Evolutionary conservation across 441 rosid species (phyloP).

Genomic region (Rhodomyrtus psidioides): DNA sequence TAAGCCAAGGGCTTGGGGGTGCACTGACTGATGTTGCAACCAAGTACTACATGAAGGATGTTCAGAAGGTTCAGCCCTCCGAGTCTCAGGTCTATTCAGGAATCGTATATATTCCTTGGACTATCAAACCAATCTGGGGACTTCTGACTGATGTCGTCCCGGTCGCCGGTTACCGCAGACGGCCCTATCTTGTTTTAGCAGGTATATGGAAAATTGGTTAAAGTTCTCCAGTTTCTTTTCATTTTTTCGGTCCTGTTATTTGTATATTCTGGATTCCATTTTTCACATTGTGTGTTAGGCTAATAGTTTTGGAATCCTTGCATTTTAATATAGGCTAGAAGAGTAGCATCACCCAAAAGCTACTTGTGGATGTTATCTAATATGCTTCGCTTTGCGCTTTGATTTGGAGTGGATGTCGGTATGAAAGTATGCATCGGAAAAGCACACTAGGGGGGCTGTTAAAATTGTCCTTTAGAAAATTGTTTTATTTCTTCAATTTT

Average conservation of each 20-base stretch:
- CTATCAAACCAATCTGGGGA: constrained; percentile 94
- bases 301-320: neutral
- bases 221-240: neutral
- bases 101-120: constrained; percentile 81
- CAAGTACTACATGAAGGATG: constrained; percentile 97
- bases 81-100: constrained; percentile 84
- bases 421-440: too few relatives aligned
- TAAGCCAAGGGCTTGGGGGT: constrained; percentile 91
- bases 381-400: too few relatives aligned
- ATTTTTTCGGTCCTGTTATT: neutral
- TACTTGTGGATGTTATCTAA: too few relatives aligned
- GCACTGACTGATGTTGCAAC: constrained; percentile 68
- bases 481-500: too few relatives aligned
- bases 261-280: neutral
- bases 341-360: too few relatives aligned
- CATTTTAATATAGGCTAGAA: neutral
- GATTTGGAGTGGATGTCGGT: too few relatives aligned
- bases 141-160: constrained; percentile 93
- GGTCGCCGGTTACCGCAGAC: constrained; percentile 62
- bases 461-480: too few relatives aligned
- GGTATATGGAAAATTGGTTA: constrained; percentile 15
- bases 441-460: too few relatives aligned
- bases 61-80: constrained; percentile 92
- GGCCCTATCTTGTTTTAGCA: constrained; percentile 73
- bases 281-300: neutral